phyloP scores from a whole-genome alignment of 257 asterid species.

The Solanum sitiens region DNA sequence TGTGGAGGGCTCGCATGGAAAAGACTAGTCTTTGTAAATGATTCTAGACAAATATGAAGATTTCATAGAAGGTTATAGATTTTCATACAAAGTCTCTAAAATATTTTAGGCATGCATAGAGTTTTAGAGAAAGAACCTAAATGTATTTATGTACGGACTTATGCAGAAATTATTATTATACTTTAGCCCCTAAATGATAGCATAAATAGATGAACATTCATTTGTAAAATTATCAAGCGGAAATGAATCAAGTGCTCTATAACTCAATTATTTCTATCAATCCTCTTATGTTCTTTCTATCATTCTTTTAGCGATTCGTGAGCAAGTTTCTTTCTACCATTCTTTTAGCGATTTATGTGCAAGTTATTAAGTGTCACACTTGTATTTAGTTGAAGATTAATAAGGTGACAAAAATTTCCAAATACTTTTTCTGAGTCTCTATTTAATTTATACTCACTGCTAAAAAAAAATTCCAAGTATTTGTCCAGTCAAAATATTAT shows the following conservation, averaged over 20 bases:
- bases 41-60: background rate
- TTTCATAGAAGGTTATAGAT: background rate
- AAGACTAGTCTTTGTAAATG: background rate
- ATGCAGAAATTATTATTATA: no score
- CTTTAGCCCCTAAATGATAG: background rate
- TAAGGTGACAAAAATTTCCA: background rate
- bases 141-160: background rate
- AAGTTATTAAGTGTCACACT: background rate
- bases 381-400: background rate
- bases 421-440: background rate
- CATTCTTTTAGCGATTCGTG: background rate
- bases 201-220: background rate
- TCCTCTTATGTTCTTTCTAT: background rate
- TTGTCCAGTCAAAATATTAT: background rate
- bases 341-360: background rate
- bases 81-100: no score
- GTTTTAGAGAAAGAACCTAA: background rate
- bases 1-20: background rate
- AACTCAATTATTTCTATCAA: no score
- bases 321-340: background rate
- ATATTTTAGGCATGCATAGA: background rate
- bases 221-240: no score
- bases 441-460: no score
- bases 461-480: no score
- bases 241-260: no score